Conservation (phyloP, 768 basidiomycete species). For the Phylloporus sp. region DNA sequence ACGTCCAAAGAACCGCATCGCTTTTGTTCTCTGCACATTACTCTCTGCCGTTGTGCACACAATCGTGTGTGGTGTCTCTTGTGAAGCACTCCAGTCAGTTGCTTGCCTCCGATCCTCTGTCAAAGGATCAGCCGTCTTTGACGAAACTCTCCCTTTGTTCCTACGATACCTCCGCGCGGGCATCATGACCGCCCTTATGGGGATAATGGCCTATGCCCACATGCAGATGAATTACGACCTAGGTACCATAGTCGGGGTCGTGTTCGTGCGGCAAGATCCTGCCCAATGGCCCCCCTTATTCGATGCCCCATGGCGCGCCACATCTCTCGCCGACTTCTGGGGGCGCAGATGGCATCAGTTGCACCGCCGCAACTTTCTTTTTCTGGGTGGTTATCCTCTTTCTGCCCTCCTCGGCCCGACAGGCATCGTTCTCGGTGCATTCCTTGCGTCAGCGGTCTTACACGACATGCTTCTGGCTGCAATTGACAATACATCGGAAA, state of each 20-base stretch:
- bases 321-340: conserved; percentile 38
- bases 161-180: conserved; percentile 37
- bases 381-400: conserved; percentile 28
- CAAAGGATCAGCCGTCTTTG: conserved; percentile 23
- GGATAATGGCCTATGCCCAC: conserved; percentile 42
- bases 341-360: conserved; percentile 38
- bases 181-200: conserved; percentile 38
- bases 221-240: conserved; percentile 37
- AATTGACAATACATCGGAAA: conserved; percentile 45
- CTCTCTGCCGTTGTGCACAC: conserved; percentile 34
- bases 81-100: conserved; percentile 45
- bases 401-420: conserved; percentile 42
- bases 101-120: conserved; percentile 22
- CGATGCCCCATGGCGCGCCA: conserved; percentile 33
- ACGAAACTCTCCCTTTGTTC: conserved; percentile 25
- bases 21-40: conserved; percentile 38
- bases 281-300: conserved; percentile 33
- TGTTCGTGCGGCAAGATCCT: conserved; percentile 29
- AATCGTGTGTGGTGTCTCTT: conserved; percentile 43
- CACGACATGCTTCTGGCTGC: conserved; percentile 52
- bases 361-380: conserved; percentile 31
- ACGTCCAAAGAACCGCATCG: conserved; percentile 35
- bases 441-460: conserved; percentile 52
- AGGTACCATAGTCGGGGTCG: conserved; percentile 19
- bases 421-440: conserved; percentile 52